Evolutionary conservation across 1,284 basidiomycete genomes (phyloP).

Genomic region (Heterobasidion parviporum): DNA sequence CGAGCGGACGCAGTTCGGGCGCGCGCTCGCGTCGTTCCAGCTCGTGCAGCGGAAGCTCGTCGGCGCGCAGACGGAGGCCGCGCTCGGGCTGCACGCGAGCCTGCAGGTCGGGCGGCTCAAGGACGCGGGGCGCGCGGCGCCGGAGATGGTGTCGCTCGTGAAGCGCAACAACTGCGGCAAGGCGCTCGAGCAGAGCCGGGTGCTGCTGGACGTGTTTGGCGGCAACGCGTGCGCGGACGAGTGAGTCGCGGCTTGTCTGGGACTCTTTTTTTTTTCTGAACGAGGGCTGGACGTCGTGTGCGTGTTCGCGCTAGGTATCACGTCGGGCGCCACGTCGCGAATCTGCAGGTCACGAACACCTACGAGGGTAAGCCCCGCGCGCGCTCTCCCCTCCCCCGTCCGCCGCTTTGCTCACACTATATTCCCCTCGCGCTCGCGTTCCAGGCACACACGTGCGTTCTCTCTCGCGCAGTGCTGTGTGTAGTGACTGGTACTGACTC

Average conservation of each 20-base stretch:
- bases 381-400: too few relatives aligned
- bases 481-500: too few relatives aligned
- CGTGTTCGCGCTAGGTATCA: constrained; percentile 52
- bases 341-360: constrained; percentile 87
- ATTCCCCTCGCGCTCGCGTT: too few relatives aligned
- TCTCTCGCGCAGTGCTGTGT: too few relatives aligned
- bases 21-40: constrained; percentile 91
- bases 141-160: constrained; percentile 92
- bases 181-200: constrained; percentile 74
- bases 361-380: constrained; percentile 62
- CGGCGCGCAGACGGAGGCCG: constrained; percentile 83
- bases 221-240: constrained; percentile 90
- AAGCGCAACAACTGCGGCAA: constrained; percentile 97
- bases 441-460: too few relatives aligned
- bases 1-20: constrained; percentile 84
- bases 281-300: background rate
- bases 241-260: constrained; percentile 32
- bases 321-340: constrained; percentile 84
- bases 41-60: constrained; percentile 95
- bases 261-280: too few relatives aligned
- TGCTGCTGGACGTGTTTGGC: constrained; percentile 82
- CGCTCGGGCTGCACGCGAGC: constrained; percentile 76
- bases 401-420: too few relatives aligned
- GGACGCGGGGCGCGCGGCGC: constrained; percentile 69
- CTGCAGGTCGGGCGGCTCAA: constrained; percentile 82